These are phyloP conservation scores for Hirsutella thompsonii DNA, from an alignment of 2,329 filamentous ascomycete species.

Conservation along the genomic window DNA sequence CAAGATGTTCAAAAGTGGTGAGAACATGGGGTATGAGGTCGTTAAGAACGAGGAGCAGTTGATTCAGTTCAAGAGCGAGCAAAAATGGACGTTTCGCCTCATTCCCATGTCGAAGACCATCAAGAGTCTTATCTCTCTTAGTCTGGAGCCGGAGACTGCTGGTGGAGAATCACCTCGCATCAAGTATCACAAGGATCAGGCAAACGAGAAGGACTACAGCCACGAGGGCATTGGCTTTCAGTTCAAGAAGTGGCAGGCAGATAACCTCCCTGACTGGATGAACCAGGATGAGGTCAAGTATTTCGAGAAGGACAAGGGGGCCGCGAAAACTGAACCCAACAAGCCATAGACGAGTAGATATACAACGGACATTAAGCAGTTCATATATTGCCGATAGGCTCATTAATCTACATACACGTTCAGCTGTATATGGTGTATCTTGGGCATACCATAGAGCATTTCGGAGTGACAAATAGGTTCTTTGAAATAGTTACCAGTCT, in stretches of 20 bases:
- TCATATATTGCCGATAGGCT: too few relatives aligned
- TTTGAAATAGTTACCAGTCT: too few relatives aligned
- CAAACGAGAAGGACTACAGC: background rate
- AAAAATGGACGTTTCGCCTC: background rate
- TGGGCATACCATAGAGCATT: too few relatives aligned
- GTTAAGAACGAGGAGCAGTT: background rate
- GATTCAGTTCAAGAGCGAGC: background rate
- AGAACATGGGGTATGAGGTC: background rate
- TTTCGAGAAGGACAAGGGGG: background rate
- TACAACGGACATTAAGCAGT: too few relatives aligned
- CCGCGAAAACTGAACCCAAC: background rate
- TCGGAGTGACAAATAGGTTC: too few relatives aligned
- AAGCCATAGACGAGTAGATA: background rate
- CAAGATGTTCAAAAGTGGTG: background rate
- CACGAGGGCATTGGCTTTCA: background rate
- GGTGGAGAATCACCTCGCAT: background rate
- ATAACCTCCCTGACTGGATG: background rate
- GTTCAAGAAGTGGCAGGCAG: background rate
- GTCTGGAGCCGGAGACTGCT: background rate
- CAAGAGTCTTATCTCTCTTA: background rate
- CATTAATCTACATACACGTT: too few relatives aligned
- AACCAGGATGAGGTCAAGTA: background rate
- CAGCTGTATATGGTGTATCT: too few relatives aligned
- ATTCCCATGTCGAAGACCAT: background rate
- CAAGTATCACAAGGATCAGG: background rate